Percentiles rank a stretch among this genome's conserved stretches.
Conservation (phyloP, 2,329 filamentous ascomycete species). For the Exophiala sp. region DNA sequence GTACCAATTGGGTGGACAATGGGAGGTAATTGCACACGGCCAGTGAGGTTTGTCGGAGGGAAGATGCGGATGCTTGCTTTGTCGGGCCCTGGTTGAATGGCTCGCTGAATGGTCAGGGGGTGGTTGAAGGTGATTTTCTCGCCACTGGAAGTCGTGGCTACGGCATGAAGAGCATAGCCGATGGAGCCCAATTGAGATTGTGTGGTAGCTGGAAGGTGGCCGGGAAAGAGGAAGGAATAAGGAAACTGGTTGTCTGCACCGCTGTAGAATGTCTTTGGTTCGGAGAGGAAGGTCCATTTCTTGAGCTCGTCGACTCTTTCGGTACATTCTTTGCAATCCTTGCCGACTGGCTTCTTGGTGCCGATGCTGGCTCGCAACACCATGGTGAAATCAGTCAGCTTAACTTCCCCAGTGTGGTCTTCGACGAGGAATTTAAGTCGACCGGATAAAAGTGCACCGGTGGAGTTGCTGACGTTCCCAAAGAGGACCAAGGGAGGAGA, state of each 20-base stretch:
- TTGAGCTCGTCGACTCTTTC: conserved; percentile 70
- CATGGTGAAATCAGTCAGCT: conserved; percentile 69
- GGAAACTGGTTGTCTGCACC: conserved; percentile 72
- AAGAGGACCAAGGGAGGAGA: conserved; percentile 84
- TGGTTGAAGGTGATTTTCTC: conserved; percentile 64
- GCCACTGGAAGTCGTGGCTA: conserved; percentile 58
- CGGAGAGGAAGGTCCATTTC: conserved; percentile 71
- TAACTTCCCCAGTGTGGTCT: conserved; percentile 58
- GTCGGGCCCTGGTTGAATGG: conserved; percentile 72
- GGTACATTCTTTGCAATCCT: conserved; percentile 74
- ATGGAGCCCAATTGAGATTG: conserved; percentile 70
- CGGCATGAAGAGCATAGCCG: conserved; percentile 73
- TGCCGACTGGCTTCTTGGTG: conserved; percentile 77
- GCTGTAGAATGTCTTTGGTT: conserved; percentile 42
- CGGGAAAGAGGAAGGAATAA: conserved; percentile 81
- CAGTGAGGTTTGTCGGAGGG: conserved; percentile 90
- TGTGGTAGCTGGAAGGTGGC: conserved; percentile 79
- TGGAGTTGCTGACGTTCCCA: conserved; percentile 69
- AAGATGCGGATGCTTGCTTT: conserved; percentile 93
- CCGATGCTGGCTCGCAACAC: conserved; percentile 65
- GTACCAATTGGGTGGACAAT: conserved; percentile 82
- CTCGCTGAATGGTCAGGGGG: conserved; percentile 71
- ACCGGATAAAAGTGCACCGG: conserved; percentile 80
- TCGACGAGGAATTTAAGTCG: conserved; percentile 71
- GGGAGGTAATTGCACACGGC: conserved; percentile 74